Conservation (phyloP, 768 basidiomycete genomes). For the Paxillus ammoniavirescens region DNA sequence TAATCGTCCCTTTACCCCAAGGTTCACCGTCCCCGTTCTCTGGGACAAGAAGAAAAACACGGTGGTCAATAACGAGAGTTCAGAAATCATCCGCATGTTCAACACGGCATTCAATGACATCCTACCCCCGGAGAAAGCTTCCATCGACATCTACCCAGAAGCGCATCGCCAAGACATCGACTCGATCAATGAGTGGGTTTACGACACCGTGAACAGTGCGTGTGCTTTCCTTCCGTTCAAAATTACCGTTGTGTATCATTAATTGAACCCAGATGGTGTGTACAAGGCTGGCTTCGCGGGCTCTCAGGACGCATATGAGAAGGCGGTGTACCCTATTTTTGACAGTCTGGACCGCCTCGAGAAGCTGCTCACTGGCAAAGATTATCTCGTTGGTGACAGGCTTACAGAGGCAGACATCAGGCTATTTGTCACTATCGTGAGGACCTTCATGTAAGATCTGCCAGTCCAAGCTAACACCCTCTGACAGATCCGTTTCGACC, state of each 20-base stretch:
- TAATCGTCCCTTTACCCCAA: conserved; percentile 14
- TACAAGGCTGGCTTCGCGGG: conserved; percentile 90
- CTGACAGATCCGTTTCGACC: conserved; percentile 78
- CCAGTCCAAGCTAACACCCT: background rate
- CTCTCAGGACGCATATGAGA: conserved; percentile 76
- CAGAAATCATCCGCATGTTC: conserved; percentile 93
- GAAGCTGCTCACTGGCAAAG: conserved; percentile 68
- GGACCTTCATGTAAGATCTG: conserved; percentile 22
- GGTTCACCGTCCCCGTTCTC: conserved; percentile 86
- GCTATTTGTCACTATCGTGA: conserved; percentile 89
- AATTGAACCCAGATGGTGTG: conserved; percentile 59
- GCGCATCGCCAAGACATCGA: conserved; percentile 76
- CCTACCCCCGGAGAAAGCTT: conserved; percentile 61
- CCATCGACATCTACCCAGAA: conserved; percentile 77
- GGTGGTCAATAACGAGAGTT: conserved; percentile 94
- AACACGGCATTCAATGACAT: conserved; percentile 82
- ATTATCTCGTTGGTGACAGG: conserved; percentile 78
- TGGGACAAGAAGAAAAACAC: conserved; percentile 90
- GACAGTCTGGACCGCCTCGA: conserved; percentile 81
- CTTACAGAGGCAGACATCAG: conserved; percentile 87
- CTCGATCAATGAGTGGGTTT: conserved; percentile 81
- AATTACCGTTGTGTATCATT: background rate
- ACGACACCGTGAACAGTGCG: conserved; percentile 81
- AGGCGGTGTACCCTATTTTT: conserved; percentile 72
- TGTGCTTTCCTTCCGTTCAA: background rate